Evolutionary conservation across 2,329 filamentous ascomycete species (phyloP), one percentile per base, ranked within the genome.

Genomic region (Trichoderma hamatum): DNA sequence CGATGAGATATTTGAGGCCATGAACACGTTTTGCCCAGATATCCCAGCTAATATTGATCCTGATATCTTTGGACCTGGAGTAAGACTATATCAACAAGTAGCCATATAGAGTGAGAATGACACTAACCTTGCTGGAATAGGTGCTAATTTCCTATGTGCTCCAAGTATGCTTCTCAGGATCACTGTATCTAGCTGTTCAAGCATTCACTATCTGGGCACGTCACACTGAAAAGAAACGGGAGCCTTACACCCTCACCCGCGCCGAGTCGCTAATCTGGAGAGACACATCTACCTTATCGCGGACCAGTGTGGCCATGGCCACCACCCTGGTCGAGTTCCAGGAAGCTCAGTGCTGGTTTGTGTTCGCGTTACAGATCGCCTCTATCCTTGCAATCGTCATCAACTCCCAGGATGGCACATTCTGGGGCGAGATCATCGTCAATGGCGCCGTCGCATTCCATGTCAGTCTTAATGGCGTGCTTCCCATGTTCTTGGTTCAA

Each of bases 251-350:
- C 2, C 72, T 80, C 14, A 79, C 75, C 11, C 78, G 79, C 30
- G 77, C 80, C 49, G 75, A 79, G 70, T 75, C 75, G 34, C 78
- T 80, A 70, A 76, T 80, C 55, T 81, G 79, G 79, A 73, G 75
- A 46, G 79, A 81, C 66, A 76, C 77, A 24, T 75, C 77, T 0
- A 78, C 77, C 16, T 56, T 80, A 14, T 80, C 78, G 4, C 78
- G 79, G 6, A 81, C 78, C 9, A 79, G 77, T 64, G 78, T 81
- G 46, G 79, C 79, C 70, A 78, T 81, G 58, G 79, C 79, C 68
- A 80, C 79, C 5, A 81, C 79, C 1, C 71, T 81, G n/a, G 79
- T 81, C 34, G 79, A 81, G 72, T 81, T 81, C 36, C 79, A 81
- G 64, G 79, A 81, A 64, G 79, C 79, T 0, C 79, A 81, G 61